Base-by-base conservation (phyloP, 495 filamentous ascomycete species). In the Cryomyces minteri region DNA sequence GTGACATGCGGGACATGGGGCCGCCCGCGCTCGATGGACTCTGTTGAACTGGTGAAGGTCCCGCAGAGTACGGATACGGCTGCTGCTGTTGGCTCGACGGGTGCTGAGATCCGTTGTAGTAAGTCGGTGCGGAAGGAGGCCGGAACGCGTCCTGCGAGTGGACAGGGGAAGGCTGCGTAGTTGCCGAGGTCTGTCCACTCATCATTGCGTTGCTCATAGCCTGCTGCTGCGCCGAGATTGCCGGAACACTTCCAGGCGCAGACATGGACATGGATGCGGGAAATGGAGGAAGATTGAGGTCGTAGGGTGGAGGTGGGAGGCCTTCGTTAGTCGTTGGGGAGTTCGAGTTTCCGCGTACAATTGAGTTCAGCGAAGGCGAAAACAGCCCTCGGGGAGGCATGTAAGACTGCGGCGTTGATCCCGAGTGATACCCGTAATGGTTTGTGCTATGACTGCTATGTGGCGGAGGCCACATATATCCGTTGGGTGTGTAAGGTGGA, bases 61-160 rank as follows among this genome's bases (percentile, higher is more conserved):
- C 73, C 10, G 70, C 66, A 55, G 55, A 73, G 74, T 44, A 72
- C 48, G 29, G 76, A 64, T 58, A 76, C 76, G 31, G 59, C 5
- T 59, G 48, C 44, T 77, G 76, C 48, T 83, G 77, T 6, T 82
- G 71, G 25, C 76, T 74, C 11, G 76, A 68, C n/a, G 79, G 65
- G n/a, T 71, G 64, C n/a, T 71, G 68, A 6, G 71, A 69, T 0
- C 68, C 45, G 42, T 68, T 69, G 50, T 75, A 80, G 47, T 76
- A 78, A 37, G 62, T 64, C 10, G 73, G 69, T 4, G 72, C 76
- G 31, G 76, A 70, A 18, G 72, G 73, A 12, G 70, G 66, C 52
- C 82, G 71, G 43, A 80, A 86, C 7, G 63, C 65, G 43, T 84
- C 80, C 42, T 77, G 70, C 5, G 73, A 66, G 30, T 73, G 67